phyloP scores from a whole-genome alignment of 2,329 filamentous ascomycete species.

The Colletotrichum cuscutae region DNA sequence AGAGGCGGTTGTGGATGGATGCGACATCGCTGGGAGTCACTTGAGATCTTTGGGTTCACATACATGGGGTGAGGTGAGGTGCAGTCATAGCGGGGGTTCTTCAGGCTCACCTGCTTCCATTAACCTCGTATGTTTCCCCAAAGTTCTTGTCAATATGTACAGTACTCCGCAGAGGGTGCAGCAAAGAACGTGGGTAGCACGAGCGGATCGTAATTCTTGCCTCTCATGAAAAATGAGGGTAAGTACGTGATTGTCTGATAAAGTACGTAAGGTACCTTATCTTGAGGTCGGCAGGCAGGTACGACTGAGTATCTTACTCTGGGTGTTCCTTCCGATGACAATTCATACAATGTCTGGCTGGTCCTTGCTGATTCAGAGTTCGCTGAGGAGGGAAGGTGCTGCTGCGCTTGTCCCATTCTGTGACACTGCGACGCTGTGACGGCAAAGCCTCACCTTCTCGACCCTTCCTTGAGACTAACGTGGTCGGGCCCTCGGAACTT shows the following conservation, averaged over 20 bases:
- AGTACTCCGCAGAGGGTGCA: background rate
- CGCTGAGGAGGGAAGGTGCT: conserved; percentile 3
- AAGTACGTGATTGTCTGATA: no score
- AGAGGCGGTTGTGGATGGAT: background rate
- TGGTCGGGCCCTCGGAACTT: background rate
- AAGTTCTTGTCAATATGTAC: background rate
- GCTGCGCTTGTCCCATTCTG: conserved; percentile 28
- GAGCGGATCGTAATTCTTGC: background rate
- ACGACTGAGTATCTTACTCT: background rate
- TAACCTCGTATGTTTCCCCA: background rate
- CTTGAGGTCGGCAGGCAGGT: background rate
- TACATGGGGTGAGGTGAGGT: conserved; percentile 6
- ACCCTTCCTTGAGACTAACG: conserved; percentile 11
- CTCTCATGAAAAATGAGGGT: background rate
- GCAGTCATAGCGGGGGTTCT: conserved; percentile 5
- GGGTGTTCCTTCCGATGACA: background rate
- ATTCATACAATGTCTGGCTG: background rate
- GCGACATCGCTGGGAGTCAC: background rate
- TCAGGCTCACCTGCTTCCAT: conserved; percentile 8
- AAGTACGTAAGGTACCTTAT: background rate
- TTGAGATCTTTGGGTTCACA: conserved; percentile 21
- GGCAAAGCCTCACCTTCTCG: conserved; percentile 23
- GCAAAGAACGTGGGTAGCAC: background rate
- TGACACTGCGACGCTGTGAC: conserved; percentile 33
- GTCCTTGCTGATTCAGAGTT: conserved; percentile 6